A percentile compares a stretch with the other conserved stretches of the same genome.
Conservation (phyloP, 306 rosid species). For the Vigna hirtella region DNA sequence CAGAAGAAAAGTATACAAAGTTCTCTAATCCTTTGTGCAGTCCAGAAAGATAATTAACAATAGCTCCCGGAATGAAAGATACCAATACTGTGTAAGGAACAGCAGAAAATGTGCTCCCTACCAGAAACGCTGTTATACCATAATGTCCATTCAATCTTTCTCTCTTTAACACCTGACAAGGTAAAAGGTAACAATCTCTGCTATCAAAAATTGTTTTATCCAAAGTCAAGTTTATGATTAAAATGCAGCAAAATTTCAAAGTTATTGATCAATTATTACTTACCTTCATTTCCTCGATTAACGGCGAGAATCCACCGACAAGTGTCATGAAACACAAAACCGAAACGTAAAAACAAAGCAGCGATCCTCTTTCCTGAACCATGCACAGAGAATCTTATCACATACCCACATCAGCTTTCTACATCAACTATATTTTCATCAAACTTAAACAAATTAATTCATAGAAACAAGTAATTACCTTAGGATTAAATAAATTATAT, state of each 20-base stretch:
- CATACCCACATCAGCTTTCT: no score
- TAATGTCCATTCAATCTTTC: conserved; percentile 75
- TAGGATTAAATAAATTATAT: no score
- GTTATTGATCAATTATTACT: background rate
- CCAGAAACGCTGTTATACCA: conserved; percentile 55
- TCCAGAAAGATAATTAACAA: conserved; percentile 61
- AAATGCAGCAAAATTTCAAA: no score
- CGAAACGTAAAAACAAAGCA: conserved; percentile 50
- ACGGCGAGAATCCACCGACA: conserved; percentile 72
- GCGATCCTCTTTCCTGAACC: conserved; percentile 62
- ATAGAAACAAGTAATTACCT: background rate
- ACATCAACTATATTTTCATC: no score
- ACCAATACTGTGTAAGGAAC: conserved; percentile 59
- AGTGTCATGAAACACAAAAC: conserved; percentile 65
- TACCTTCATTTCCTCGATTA: conserved; percentile 76
- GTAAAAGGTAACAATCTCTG: background rate
- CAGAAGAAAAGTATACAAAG: conserved; percentile 51
- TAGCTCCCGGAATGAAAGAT: conserved; percentile 59
- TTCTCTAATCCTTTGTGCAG: conserved; percentile 54
- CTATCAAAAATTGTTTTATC: background rate
- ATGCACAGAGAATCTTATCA: no score
- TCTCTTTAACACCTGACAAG: conserved; percentile 51
- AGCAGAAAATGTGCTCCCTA: conserved; percentile 58
- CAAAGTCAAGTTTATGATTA: background rate
- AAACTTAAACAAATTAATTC: no score